A percentile compares a stretch with the other conserved stretches of the same genome.
Conservation (phyloP, 139 green algal genomes). For the Chlamydomonas sp. region DNA sequence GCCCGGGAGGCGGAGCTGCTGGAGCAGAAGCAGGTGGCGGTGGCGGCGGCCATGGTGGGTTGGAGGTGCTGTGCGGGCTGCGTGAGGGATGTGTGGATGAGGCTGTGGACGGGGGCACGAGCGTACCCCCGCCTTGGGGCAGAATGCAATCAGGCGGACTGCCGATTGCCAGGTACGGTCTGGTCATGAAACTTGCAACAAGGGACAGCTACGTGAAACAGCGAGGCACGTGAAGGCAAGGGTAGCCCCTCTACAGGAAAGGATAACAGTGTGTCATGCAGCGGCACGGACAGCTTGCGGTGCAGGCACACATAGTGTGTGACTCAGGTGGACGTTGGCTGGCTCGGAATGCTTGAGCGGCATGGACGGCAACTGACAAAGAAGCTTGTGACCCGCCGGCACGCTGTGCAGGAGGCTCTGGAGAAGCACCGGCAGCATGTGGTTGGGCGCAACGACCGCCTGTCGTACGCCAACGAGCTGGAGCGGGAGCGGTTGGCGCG, state of each 20-base stretch:
- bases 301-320: neutral
- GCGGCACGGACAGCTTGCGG: no score
- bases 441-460: conserved; percentile 7
- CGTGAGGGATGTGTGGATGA: neutral
- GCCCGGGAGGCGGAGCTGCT: neutral
- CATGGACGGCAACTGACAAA: no score
- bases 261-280: no score
- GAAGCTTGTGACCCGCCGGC: neutral
- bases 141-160: no score
- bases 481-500: neutral
- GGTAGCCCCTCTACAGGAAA: no score
- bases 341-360: neutral
- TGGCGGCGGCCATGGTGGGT: conserved; percentile 21
- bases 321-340: neutral
- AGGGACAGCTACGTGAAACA: no score
- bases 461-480: conserved; percentile 8
- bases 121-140: no score
- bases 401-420: neutral
- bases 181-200: no score
- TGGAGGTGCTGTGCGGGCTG: neutral
- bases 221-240: no score
- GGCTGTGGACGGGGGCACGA: neutral
- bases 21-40: conserved; percentile 7
- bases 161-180: no score
- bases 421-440: conserved; percentile 11